Evolutionary conservation across 2,329 filamentous ascomycete genomes (phyloP).

Genomic region (Penicillium sp.): DNA sequence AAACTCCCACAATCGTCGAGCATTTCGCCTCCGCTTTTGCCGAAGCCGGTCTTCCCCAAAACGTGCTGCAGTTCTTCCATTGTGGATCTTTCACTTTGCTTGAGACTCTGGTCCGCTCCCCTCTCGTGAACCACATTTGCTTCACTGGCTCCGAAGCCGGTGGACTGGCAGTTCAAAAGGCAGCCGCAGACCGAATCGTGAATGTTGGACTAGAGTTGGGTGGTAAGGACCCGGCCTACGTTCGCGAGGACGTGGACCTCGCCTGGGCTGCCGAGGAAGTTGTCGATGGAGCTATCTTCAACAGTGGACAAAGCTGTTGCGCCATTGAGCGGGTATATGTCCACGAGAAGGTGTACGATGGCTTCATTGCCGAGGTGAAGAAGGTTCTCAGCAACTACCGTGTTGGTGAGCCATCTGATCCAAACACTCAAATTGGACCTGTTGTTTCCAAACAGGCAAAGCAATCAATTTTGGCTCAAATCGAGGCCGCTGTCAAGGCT

Average conservation of each 20-base stretch:
- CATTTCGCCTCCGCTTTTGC: constrained; percentile 74
- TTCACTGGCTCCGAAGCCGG: constrained; percentile 93
- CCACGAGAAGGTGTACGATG: constrained; percentile 77
- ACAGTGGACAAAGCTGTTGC: constrained; percentile 98
- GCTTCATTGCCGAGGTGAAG: constrained; percentile 76
- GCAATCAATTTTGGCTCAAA: constrained; percentile 73
- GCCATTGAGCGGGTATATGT: constrained; percentile 91
- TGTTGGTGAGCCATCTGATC: constrained; percentile 83
- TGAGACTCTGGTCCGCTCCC: constrained; percentile 74
- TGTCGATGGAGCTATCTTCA: constrained; percentile 94
- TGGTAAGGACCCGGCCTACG: constrained; percentile 91
- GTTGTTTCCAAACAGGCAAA: constrained; percentile 82
- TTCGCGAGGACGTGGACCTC: constrained; percentile 81
- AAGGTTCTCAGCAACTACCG: constrained; percentile 79
- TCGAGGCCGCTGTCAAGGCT: constrained; percentile 78
- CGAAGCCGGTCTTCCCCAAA: constrained; percentile 76
- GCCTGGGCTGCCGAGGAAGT: constrained; percentile 92
- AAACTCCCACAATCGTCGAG: constrained; percentile 90
- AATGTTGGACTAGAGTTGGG: constrained; percentile 88
- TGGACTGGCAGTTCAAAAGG: constrained; percentile 80
- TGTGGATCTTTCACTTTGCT: constrained; percentile 76
- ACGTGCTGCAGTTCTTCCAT: constrained; percentile 91
- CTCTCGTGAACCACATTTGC: constrained; percentile 77
- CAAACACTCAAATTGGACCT: constrained; percentile 79
- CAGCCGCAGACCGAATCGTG: constrained; percentile 79